Evolutionary conservation across 192 early-diverging fungal genomes (phyloP), one percentile per base, ranked within the genome.

Genomic region (Cladochytrium replicatum): DNA sequence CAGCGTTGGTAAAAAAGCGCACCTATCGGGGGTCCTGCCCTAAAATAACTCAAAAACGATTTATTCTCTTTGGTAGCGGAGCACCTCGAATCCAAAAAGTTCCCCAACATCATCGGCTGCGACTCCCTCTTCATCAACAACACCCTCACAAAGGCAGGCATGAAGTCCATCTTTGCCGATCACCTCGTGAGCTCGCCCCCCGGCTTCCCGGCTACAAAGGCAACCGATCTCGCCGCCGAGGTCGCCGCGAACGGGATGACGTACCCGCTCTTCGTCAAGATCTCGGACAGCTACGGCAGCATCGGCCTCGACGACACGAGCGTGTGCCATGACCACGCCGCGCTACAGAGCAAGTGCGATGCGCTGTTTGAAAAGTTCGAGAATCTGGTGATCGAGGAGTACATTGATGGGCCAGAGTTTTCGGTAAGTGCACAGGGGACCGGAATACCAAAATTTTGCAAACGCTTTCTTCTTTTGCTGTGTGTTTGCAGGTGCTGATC

Each of bases 41-140:
- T n/a, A n/a, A n/a, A n/a, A n/a, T n/a, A n/a, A n/a, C n/a, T n/a
- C n/a, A n/a, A n/a, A n/a, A n/a, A n/a, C n/a, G n/a, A n/a, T n/a
- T n/a, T n/a, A n/a, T n/a, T n/a, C n/a, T n/a, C n/a, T n/a, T n/a
- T n/a, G 8, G 23, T 22, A 62, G 60, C 62, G 21, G 63, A 48
- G 2, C 63, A 63, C 37, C 32, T 65, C 23, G 63, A 65, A 34
- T 23, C 28, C 21, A 46, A 63, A 13, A 55, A 63, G 25, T 55
- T 47, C 29, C 31, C 47, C 15, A 65, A 63, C 49, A 59, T 65
- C 6, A 54, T 65, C 29, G 63, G 58, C 1, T 63, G 63, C 54
- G 63, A 65, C 27, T 65, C 59, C 3, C 31, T 65, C 9, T 65
- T 65, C 39, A 65, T 65, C 48, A 57, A 65, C 40, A 65, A 65